phyloP scores from a whole-genome alignment of 2,329 filamentous ascomycete species.

The Pseudogymnoascus sp. region DNA sequence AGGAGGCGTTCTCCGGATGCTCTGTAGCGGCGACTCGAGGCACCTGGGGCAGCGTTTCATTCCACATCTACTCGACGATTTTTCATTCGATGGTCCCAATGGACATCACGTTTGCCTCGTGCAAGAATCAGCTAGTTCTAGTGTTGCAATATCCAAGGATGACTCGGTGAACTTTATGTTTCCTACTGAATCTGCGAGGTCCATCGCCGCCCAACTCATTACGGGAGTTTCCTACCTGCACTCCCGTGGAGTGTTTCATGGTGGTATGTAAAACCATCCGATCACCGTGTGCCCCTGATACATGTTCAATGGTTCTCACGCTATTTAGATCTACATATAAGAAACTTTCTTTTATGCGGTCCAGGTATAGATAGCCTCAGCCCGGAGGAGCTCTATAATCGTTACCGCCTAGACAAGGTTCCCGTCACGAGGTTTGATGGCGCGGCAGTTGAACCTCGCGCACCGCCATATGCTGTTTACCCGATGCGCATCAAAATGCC shows the following conservation, averaged over 20 bases:
- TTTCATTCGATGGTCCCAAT: slow-evolving; percentile 35
- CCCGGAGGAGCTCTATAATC: background rate
- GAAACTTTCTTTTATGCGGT: background rate
- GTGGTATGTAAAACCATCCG: background rate
- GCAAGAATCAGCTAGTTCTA: slow-evolving; percentile 21
- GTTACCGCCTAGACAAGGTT: background rate
- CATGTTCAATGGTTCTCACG: background rate
- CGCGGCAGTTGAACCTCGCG: background rate
- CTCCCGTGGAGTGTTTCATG: background rate
- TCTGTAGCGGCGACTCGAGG: background rate
- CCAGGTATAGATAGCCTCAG: background rate
- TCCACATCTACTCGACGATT: slow-evolving; percentile 30
- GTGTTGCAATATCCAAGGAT: background rate
- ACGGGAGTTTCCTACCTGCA: background rate
- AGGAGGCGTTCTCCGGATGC: background rate
- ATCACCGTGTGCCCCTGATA: no score
- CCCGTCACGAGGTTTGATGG: background rate
- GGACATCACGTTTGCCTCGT: slow-evolving; percentile 37
- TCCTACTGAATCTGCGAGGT: background rate
- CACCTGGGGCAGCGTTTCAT: slow-evolving; percentile 23
- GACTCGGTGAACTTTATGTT: background rate
- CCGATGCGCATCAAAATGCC: background rate
- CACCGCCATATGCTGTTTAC: background rate
- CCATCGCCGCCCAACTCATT: background rate
- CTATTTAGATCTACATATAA: background rate